phyloP scores from a whole-genome alignment of 106 monocot species.

The Gastrodia elata region DNA sequence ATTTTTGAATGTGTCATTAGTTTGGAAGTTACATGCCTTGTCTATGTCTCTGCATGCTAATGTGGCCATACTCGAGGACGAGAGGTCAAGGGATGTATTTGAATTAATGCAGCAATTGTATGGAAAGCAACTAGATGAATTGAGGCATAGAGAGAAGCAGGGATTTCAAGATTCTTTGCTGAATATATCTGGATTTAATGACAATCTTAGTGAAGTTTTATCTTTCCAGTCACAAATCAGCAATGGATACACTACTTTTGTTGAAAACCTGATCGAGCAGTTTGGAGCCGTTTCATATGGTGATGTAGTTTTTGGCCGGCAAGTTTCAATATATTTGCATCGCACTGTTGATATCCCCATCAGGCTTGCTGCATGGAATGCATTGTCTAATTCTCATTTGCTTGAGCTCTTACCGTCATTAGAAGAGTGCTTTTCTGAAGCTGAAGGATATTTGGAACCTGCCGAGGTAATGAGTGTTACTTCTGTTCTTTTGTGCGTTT shows the following conservation, averaged over 20 bases:
- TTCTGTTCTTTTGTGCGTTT: not conserved
- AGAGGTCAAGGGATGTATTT: slow-evolving; percentile 48
- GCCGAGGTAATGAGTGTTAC: slow-evolving; percentile 39
- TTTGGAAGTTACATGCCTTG: slow-evolving; percentile 87
- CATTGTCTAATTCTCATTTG: slow-evolving; percentile 50
- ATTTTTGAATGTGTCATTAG: slow-evolving; percentile 39
- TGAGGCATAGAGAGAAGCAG: slow-evolving; percentile 11
- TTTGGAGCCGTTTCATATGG: slow-evolving; percentile 94
- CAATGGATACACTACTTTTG: slow-evolving; percentile 74
- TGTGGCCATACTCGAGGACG: slow-evolving; percentile 66
- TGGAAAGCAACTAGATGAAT: slow-evolving; percentile 37
- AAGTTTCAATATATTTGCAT: slow-evolving; percentile 80
- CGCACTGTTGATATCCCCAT: slow-evolving; percentile 36
- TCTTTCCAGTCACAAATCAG: slow-evolving; percentile 54
- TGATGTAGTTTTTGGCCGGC: slow-evolving; percentile 68
- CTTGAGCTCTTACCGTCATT: slow-evolving; percentile 73
- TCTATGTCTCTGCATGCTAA: slow-evolving; percentile 51
- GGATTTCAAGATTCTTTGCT: not conserved
- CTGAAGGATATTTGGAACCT: slow-evolving; percentile 75
- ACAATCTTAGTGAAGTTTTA: slow-evolving; percentile 19
- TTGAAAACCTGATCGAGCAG: slow-evolving; percentile 78
- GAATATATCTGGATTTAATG: slow-evolving; percentile 1
- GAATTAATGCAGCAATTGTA: slow-evolving; percentile 74
- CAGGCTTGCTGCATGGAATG: slow-evolving; percentile 76
- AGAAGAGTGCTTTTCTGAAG: slow-evolving; percentile 48